Base-by-base conservation (phyloP, 2,329 filamentous ascomycete species). In the Nothophoma quercina region DNA sequence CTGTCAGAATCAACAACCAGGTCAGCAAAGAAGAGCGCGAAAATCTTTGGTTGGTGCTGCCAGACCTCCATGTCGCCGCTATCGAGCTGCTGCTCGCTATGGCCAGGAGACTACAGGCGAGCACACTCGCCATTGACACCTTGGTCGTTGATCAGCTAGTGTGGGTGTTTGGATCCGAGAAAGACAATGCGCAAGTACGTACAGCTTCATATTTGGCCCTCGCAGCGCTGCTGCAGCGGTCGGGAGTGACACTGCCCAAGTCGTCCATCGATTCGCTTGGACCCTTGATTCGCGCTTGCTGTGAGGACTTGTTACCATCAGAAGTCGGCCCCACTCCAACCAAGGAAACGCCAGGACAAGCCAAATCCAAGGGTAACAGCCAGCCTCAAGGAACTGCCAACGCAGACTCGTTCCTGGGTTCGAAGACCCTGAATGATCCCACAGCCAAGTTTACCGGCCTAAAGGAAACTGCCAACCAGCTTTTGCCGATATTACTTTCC, bases 1-100 rank as follows among this genome's bases (percentile, higher is more conserved):
- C 47, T 8, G 46, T 85, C n/a, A 84, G 87, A 55, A 79, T 87
- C 53, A 93, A 92, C 62, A 80, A 86, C 7, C 88, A 90, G 57
- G 85, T 95, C 57, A 83, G 86, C 25, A 85, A 88, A 55, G 90
- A 96, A 41, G 93, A 97, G 74, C 88, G 88, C 55, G 91, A 96
- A 45, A 85, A 87, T 35, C 80, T 97, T 3, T 93, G 89, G 84
- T 78, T 83, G 38, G 79, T 85, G 15, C 80, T 97, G 9, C 90
- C 93, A 4, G 80, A 83, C 8, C 83, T 97, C 30, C 91, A 97
- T 66, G 75, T 86, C 12, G 85, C 88, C 12, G 83, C 85, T n/a
- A 76, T 96, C 46, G 74, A 83, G 18, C 74, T 96, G 1, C 75
- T 90, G 18, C 72, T 79, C 7, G 74, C 78, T 9, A 68, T 95